A percentile compares a stretch with the other conserved stretches of the same genome.
Evolutionary conservation across 106 monocot species (phyloP).

Genomic region (Phalaenopsis equestris): DNA sequence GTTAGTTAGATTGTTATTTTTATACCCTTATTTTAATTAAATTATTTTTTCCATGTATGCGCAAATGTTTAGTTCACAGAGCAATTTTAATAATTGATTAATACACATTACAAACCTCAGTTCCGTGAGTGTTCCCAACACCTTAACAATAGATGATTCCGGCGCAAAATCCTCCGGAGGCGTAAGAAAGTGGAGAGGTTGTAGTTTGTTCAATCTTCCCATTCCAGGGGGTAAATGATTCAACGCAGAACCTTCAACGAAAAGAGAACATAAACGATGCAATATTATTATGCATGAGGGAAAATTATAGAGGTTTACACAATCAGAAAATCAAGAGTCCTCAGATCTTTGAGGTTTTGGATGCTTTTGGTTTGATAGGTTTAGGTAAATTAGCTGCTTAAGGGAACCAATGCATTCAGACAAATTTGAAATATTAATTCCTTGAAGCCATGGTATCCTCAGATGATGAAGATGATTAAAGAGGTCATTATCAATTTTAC

Average conservation of each 20-base stretch:
- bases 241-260: background rate
- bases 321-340: background rate
- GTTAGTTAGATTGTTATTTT: conserved; percentile 2
- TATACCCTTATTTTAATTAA: background rate
- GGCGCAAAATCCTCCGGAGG: background rate
- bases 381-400: conserved; percentile 10
- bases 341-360: background rate
- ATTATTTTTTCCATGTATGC: too few species aligned
- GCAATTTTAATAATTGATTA: background rate
- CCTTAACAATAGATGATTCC: background rate
- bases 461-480: background rate
- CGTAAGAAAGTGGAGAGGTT: background rate
- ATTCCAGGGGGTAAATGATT: background rate
- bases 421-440: background rate
- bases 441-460: conserved; percentile 4
- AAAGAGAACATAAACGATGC: background rate
- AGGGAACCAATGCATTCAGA: conserved; percentile 13
- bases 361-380: conserved; percentile 11
- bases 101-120: background rate
- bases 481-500: background rate
- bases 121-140: background rate
- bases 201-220: background rate
- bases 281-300: background rate
- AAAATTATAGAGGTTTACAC: background rate
- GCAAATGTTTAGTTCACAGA: background rate